Evolutionary conservation across 257 asterid genomes (phyloP), one percentile per base, ranked within the genome.

Genomic region (Nicotiana attenuata): DNA sequence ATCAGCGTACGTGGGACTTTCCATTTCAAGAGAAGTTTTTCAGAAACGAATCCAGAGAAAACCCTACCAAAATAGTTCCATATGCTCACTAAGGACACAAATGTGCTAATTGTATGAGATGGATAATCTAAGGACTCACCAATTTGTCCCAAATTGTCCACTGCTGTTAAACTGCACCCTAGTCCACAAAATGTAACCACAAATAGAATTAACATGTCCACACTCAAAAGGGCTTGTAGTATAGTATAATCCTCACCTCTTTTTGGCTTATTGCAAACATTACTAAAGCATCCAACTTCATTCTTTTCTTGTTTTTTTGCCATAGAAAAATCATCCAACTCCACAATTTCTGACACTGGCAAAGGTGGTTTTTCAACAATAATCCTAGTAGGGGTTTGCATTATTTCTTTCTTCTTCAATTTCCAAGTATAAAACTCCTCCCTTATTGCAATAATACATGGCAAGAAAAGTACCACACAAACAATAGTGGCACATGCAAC

Each of bases 81-180:
- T 9, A 84, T 83, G 19, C 88, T 84, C 2, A 87, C 64, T 9
- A 87, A 69, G 4, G 90, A 87, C 26, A 87, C 90, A 33, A 87
- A 82, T 10, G 86, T 83, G 11, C 82, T 64, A 14, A 87, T 33
- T 1, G 88, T 84, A 0, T 64, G 60, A 0, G 78, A 17, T 20
- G 83, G 89, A 50, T 87, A 87, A 3, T 88, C 88, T 31, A 84
- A 56, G 6, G 90, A 87, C 20, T 87, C 90, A 5, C 89, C 89
- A 53, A 87, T 84, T 68, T 87, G 89, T 29, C 89, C 89, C 5
- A 86, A 47, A 29, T 86, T 86, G 7, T 86, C 89, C 8, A 84
- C 77, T 52, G 89, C 84, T 29, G 87, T 35, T 33, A 81, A 64
- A 60, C 89, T 86, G 16, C 84, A 78, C 9, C 87, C 87, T 17